phyloP scores from a whole-genome alignment of 169 alveolate species.

The Babesia sp. region DNA sequence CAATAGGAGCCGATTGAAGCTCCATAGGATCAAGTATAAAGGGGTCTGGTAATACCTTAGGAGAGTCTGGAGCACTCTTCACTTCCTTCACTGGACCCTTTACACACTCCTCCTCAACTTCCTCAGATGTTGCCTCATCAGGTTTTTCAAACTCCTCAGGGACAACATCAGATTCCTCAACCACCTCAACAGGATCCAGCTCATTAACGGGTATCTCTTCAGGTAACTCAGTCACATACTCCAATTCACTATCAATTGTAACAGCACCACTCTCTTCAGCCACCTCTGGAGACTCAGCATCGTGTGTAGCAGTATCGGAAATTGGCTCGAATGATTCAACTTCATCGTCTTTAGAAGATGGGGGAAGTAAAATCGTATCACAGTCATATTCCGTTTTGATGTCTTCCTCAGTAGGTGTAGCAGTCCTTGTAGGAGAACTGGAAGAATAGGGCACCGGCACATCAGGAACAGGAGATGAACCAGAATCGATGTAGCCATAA shows the following conservation, averaged over 20 bases:
- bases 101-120: no score
- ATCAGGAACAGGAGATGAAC: neutral
- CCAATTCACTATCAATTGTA: no score
- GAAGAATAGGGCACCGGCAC: no score
- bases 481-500: neutral
- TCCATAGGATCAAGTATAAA: neutral
- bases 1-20: neutral
- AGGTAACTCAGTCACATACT: no score
- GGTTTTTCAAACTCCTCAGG: neutral
- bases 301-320: neutral
- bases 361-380: neutral
- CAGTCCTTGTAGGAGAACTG: no score
- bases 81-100: no score
- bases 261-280: neutral
- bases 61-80: neutral
- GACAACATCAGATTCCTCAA: neutral
- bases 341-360: neutral
- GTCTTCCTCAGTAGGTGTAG: no score
- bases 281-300: neutral
- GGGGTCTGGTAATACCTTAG: constrained; percentile 1
- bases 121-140: no score
- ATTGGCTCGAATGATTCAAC: neutral
- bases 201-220: no score
- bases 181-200: neutral
- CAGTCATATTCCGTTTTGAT: neutral